Percentiles rank a stretch among this genome's conserved stretches.
Evolutionary conservation across 2,329 filamentous ascomycete species (phyloP).

Genomic region (Hymenoscyphus fraxineus): DNA sequence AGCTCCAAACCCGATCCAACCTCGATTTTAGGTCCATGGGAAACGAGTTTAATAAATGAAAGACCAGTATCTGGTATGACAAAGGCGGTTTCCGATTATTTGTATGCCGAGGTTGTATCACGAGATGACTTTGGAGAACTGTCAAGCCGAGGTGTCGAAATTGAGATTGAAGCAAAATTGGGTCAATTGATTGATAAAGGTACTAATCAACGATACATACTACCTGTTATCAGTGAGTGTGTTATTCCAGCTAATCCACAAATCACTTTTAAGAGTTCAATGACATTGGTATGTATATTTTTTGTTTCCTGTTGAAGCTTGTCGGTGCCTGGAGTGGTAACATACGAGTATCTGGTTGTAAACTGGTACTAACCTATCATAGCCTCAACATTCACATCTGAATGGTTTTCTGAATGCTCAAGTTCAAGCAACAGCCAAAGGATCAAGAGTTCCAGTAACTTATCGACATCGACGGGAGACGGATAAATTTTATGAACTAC

Average conservation of each 20-base stretch:
- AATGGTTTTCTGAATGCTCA: slow-evolving; percentile 80
- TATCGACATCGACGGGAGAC: slow-evolving; percentile 81
- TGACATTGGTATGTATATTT: slow-evolving; percentile 72
- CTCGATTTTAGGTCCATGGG: slow-evolving; percentile 52
- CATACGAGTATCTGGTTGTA: not conserved
- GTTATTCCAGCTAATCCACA: slow-evolving; percentile 59
- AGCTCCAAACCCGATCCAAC: slow-evolving; percentile 19
- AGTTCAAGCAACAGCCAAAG: slow-evolving; percentile 54
- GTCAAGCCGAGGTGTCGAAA: slow-evolving; percentile 61
- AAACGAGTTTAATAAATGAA: slow-evolving; percentile 64
- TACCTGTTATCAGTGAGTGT: slow-evolving; percentile 68
- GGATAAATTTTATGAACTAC: slow-evolving; percentile 80
- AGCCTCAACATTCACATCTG: slow-evolving; percentile 76
- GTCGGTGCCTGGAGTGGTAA: not conserved
- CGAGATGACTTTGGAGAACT: slow-evolving; percentile 64
- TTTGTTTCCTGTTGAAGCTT: not conserved
- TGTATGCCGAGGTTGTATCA: slow-evolving; percentile 68
- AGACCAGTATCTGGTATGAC: slow-evolving; percentile 71
- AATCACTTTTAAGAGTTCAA: slow-evolving; percentile 76
- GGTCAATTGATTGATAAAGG: slow-evolving; percentile 75
- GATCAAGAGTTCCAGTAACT: slow-evolving; percentile 61
- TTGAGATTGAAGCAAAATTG: slow-evolving; percentile 94
- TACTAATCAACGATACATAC: slow-evolving; percentile 62
- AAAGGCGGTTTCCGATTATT: slow-evolving; percentile 74
- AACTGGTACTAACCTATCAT: slow-evolving; percentile 18